Evolutionary conservation across 768 basidiomycete species (phyloP).

Genomic region (Auriscalpium orientale): DNA sequence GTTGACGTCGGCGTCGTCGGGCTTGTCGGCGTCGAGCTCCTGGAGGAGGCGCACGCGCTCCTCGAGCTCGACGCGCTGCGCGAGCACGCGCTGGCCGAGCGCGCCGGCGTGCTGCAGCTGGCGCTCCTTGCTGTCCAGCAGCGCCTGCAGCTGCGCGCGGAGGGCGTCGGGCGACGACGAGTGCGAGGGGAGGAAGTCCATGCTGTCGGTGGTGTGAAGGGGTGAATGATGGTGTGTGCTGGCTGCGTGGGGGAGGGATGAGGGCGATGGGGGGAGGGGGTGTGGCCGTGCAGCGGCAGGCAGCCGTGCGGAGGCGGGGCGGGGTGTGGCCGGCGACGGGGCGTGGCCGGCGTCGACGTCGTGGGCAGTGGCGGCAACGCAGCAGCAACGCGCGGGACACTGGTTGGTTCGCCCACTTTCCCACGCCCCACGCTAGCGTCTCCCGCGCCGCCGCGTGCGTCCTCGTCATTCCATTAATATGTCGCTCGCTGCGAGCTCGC

Average conservation of each 20-base stretch:
- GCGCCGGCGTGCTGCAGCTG: conserved; percentile 89
- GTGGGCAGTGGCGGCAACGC: background rate
- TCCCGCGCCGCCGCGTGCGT: background rate
- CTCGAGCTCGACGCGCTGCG: conserved; percentile 91
- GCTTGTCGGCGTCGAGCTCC: conserved; percentile 56
- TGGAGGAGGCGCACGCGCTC: conserved; percentile 79
- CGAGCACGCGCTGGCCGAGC: conserved; percentile 88
- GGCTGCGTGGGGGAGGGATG: background rate
- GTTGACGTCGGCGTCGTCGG: conserved; percentile 57
- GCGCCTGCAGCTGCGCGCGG: conserved; percentile 36
- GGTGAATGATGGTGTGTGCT: background rate
- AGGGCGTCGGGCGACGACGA: conserved; percentile 21
- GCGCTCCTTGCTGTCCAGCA: conserved; percentile 86
- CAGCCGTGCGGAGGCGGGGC: background rate
- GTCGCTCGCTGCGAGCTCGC: background rate
- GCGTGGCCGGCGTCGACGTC: background rate
- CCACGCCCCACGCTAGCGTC: background rate
- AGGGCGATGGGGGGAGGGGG: background rate
- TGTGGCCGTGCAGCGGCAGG: background rate
- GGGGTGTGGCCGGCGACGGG: background rate
- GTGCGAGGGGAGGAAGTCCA: conserved; percentile 10
- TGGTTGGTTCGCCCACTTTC: background rate
- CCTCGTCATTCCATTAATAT: background rate
- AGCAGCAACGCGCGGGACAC: background rate
- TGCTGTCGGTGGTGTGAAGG: conserved; percentile 11